Conservation (phyloP, 2,329 filamentous ascomycete species). For the Pseudopyrenochaeta lycopersici region DNA sequence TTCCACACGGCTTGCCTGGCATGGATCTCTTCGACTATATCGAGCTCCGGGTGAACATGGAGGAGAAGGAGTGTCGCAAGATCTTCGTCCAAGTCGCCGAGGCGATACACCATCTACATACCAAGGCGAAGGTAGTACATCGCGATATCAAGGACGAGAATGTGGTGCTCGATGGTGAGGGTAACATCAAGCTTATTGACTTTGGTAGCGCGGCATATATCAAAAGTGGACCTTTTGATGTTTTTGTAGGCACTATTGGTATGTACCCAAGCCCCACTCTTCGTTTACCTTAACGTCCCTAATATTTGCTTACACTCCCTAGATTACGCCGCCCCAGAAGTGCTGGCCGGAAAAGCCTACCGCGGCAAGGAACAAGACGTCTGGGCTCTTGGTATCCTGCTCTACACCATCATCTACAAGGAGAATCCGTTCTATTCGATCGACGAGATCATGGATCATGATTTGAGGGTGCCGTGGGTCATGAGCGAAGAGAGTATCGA, state of each 20-base stretch:
- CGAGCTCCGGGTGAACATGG: conserved; percentile 94
- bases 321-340: conserved; percentile 99
- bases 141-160: conserved; percentile 99
- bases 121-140: conserved; percentile 89
- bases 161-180: conserved; percentile 93
- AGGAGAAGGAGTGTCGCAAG: conserved; percentile 89
- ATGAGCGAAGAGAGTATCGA: conserved; percentile 94
- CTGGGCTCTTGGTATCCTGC: conserved; percentile 94
- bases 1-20: conserved; percentile 90
- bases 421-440: conserved; percentile 99
- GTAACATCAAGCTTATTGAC: conserved; percentile 95
- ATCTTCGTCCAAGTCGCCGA: conserved; percentile 94
- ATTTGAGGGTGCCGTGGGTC: conserved; percentile 86
- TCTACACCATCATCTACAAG: conserved; percentile 99
- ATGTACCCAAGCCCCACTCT: conserved; percentile 45
- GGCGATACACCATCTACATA: conserved; percentile 91
- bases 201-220: conserved; percentile 98
- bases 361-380: conserved; percentile 97
- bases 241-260: conserved; percentile 99
- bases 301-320: conserved; percentile 11
- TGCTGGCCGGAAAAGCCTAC: conserved; percentile 90
- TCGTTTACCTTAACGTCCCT: background rate
- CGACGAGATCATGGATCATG: conserved; percentile 98
- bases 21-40: conserved; percentile 99
- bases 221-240: conserved; percentile 97